Evolutionary conservation across 371 early-diverging fungal genomes (phyloP), one percentile per base, ranked within the genome.

Genomic region (Antonospora locustae): DNA sequence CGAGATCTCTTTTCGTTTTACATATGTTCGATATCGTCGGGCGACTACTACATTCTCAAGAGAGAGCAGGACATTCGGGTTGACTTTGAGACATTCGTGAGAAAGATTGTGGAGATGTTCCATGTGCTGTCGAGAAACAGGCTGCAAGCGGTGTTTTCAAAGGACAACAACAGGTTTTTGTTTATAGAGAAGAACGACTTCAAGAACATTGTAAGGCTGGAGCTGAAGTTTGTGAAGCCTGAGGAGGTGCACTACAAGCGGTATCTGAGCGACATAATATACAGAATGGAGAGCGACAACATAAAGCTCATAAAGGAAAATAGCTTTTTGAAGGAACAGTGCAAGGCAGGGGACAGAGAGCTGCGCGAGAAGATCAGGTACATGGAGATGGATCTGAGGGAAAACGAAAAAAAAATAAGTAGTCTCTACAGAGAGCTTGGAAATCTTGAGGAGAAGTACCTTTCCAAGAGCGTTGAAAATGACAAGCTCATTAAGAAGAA

Each of bases 11-110:
- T 71, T 50, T 58, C 59, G n/a, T 61, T 71, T 40, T 71, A 49
- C 51, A 30, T 56, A 14, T 68, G 63, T 47, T 43, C 61, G 2
- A 64, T 71, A 20, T 34, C 55, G 9, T 17, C 30, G 16, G 29
- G 50, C 50, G 72, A 72, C 40, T 75, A 70, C 50, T 70, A 66
- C 54, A 46, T 65, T 2, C 38, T 70, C 24, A 75, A 75, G 55
- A 61, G 66, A n/a, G 69, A 66, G 29, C 75, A 75, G 56, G 68
- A 67, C 37, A 70, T 75, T 37, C 50, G 69, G 16, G 72, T 75
- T 23, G 71, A 72, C 44, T 75, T 56, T 50, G 60, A 61, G 2
- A 51, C 29, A 48, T 75, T 75, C 53, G 43, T 66, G 16, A 40
- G 24, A 34, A 65, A 50, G 19, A 27, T 72, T 19, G 50, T 63